Base-by-base conservation (phyloP, 371 early-diverging fungal species). In the Chytridium lagenaria region DNA sequence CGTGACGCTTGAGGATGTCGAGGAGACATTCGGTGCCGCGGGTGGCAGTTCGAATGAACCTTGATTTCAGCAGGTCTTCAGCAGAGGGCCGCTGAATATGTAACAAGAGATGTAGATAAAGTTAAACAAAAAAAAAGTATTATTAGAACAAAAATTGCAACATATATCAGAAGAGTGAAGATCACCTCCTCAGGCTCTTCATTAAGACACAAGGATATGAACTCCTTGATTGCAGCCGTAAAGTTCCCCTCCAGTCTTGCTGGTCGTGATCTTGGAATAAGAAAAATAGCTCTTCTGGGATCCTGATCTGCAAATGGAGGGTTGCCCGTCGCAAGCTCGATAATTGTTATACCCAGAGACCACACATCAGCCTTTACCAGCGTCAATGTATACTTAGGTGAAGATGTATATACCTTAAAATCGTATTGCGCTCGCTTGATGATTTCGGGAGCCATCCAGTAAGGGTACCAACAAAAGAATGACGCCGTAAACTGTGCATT, bases 321-420 rank as follows among this genome's bases (percentile, higher is more conserved):
- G 63, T 92, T 93, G 7, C 95, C 92, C 23, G 96, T 96, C 67
- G 97, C 98, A 92, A 97, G 80, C 92, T 98, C 98, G 40, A 95
- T 87, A 72, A 97, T 89, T 23, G 98, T 94, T 52, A 98, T 87
- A 5, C 98, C 97, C 38, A 98, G 89, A 0, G 86, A 86, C 86
- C 86, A 86, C 15, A 87, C 83, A 68, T 87, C 87, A 3, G 86
- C 87, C 82, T 83, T 31, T 7, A 34, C 1, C 23, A 52, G 12
- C 55, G 23, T 44, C 19, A 44, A 44, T 44, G 19, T 44, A 44
- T 44, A 19, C 12, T 19, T 44, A 19, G 7, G 7, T 44, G 19
- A 19, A 44, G 19, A 44, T 44, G 59, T 30, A 2, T 15, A n/a
- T 59, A 82, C 83, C 77, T 85, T 85, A 74, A 74, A 86, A 49